Evolutionary conservation across 352 stramenopile genomes (phyloP).

Genomic region (Pythium plurisporium): DNA sequence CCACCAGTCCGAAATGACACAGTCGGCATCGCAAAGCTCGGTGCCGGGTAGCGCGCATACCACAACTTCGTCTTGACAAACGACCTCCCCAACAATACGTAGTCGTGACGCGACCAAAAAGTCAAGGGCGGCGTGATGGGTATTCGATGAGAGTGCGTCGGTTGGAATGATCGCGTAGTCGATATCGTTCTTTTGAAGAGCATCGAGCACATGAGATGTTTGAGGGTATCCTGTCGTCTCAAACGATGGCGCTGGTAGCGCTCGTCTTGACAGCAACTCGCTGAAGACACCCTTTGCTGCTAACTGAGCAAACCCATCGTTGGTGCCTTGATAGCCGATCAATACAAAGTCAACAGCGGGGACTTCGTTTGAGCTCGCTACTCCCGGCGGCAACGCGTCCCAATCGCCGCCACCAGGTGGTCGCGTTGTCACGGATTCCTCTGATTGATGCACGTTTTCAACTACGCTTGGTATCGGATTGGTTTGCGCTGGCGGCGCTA

Average conservation of each 20-base stretch:
- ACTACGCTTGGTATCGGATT: too few relatives aligned
- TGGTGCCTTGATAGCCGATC: not conserved
- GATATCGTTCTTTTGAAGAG: not conserved
- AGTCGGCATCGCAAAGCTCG: not conserved
- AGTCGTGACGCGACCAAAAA: not conserved
- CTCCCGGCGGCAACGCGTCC: too few relatives aligned
- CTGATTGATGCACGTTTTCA: too few relatives aligned
- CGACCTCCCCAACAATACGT: constrained; percentile 3
- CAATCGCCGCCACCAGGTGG: too few relatives aligned
- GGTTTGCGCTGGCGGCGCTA: too few relatives aligned
- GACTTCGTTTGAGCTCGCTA: too few relatives aligned
- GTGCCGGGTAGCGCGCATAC: constrained; percentile 5
- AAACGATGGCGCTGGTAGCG: not conserved
- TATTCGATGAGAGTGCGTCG: not conserved
- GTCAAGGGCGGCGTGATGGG: not conserved
- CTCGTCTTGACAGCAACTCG: not conserved
- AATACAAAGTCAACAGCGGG: too few relatives aligned
- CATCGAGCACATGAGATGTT: not conserved
- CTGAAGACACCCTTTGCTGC: not conserved
- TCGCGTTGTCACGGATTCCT: too few relatives aligned
- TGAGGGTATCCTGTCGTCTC: not conserved
- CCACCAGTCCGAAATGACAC: constrained; percentile 11
- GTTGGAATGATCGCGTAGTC: not conserved
- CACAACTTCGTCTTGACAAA: not conserved
- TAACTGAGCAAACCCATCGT: not conserved